Evolutionary conservation across 441 rosid species (phyloP).

Genomic region (Populus hybrid): DNA sequence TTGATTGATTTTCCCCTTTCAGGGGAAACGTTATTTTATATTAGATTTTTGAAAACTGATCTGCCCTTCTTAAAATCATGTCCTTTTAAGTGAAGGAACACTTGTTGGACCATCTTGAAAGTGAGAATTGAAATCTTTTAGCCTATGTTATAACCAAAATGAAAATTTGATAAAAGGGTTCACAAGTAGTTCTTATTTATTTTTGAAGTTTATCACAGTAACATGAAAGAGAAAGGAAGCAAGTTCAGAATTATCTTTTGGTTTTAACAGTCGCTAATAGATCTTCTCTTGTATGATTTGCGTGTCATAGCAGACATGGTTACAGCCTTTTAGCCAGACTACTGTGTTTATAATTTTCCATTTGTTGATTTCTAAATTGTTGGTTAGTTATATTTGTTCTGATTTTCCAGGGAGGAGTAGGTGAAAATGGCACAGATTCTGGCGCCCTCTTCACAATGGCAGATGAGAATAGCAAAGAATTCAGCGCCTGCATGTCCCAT

Average conservation of each 20-base stretch:
- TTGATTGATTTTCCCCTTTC: neutral
- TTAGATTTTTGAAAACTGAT: neutral
- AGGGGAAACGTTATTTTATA: neutral
- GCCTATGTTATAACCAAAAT: neutral
- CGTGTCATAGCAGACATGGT: neutral
- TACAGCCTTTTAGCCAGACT: neutral
- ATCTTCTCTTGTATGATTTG: slow-evolving; percentile 9
- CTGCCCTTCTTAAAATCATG: neutral
- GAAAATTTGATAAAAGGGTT: neutral
- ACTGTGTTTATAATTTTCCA: neutral
- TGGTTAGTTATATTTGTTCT: neutral
- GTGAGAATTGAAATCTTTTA: neutral
- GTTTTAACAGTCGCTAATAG: neutral
- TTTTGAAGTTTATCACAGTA: no score
- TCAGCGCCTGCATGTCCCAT: slow-evolving; percentile 40
- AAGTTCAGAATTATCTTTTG: neutral
- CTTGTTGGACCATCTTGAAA: neutral
- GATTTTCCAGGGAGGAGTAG: slow-evolving; percentile 30
- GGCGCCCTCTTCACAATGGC: slow-evolving; percentile 80
- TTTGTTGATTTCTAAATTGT: neutral
- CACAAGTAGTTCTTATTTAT: neutral
- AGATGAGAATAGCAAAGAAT: slow-evolving; percentile 63
- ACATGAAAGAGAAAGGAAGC: neutral
- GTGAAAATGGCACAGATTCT: slow-evolving; percentile 82
- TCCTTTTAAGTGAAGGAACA: neutral